These are phyloP conservation scores for Agrocybe pediades DNA, from an alignment of 768 basidiomycete genomes.

Conservation along the genomic window DNA sequence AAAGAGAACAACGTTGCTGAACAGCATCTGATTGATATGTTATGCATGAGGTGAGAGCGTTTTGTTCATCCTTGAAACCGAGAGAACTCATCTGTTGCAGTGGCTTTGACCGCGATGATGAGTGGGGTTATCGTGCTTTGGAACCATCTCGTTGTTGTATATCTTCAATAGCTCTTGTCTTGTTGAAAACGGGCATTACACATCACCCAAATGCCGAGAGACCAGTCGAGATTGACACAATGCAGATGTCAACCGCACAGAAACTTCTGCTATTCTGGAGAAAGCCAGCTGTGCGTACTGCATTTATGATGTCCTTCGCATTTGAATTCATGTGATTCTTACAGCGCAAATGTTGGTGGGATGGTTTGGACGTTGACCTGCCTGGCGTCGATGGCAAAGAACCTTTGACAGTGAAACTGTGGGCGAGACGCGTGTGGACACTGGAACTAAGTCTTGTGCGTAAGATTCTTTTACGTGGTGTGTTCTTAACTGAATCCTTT, in stretches of 20 bases:
- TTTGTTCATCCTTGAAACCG: not conserved
- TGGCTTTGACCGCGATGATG: conserved; percentile 96
- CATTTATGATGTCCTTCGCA: conserved; percentile 4
- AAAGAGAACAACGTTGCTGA: conserved; percentile 99
- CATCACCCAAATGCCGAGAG: conserved; percentile 71
- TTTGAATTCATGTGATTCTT: conserved; percentile 12
- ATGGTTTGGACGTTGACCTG: conserved; percentile 89
- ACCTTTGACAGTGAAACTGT: conserved; percentile 76
- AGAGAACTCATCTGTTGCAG: conserved; percentile 40
- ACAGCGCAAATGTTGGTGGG: conserved; percentile 99
- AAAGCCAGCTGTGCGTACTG: conserved; percentile 89
- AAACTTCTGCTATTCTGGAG: conserved; percentile 98
- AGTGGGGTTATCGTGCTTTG: conserved; percentile 96
- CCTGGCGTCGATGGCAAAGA: conserved; percentile 54
- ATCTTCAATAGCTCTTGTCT: conserved; percentile 95
- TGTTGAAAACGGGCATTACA: conserved; percentile 94
- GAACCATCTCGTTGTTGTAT: conserved; percentile 98
- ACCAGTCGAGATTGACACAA: conserved; percentile 82
- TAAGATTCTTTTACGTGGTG: conserved; percentile 4
- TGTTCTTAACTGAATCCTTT: not conserved
- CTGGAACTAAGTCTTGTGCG: conserved; percentile 91
- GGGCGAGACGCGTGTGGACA: conserved; percentile 98
- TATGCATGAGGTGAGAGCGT: conserved; percentile 88
- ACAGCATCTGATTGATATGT: conserved; percentile 99
- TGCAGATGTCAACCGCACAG: conserved; percentile 96